A percentile compares a stretch with the other conserved stretches of the same genome.
Conservation (phyloP, 768 basidiomycete genomes). For the Dentipellis sp. region DNA sequence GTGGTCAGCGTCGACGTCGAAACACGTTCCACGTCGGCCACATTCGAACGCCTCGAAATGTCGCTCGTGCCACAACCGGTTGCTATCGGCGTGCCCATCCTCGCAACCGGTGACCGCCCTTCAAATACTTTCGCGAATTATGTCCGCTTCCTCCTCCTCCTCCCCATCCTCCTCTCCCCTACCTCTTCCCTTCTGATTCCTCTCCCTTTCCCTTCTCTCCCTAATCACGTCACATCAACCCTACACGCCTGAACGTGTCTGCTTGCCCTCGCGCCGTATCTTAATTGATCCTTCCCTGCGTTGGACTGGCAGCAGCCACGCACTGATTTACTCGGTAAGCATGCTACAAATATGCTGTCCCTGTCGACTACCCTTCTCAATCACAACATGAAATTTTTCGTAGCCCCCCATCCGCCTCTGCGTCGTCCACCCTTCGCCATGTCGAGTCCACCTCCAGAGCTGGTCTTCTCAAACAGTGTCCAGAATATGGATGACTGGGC, state of each 20-base stretch:
- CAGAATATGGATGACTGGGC: constrained; percentile 81
- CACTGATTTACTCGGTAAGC: background rate
- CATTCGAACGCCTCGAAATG: constrained; percentile 41
- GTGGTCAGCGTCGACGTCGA: constrained; percentile 38
- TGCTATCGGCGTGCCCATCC: constrained; percentile 44
- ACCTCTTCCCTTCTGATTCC: constrained; percentile 12
- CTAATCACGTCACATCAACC: constrained; percentile 4
- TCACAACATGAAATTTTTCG: constrained; percentile 3
- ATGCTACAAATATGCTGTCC: background rate
- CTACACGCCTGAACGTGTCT: background rate
- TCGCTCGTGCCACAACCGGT: constrained; percentile 41
- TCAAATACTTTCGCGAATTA: constrained; percentile 30
- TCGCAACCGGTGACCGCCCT: constrained; percentile 36
- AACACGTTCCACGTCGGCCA: constrained; percentile 75
- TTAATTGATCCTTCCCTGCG: background rate
- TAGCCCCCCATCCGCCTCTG: constrained; percentile 17
- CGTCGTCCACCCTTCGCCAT: constrained; percentile 15
- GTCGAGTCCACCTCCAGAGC: constrained; percentile 34
- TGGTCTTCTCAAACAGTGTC: constrained; percentile 75
- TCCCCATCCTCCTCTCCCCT: constrained; percentile 14
- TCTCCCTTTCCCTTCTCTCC: constrained; percentile 4
- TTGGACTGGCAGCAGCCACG: background rate
- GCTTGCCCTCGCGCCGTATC: background rate
- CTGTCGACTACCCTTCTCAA: constrained; percentile 4
- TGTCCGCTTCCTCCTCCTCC: constrained; percentile 17